These are phyloP conservation scores for Eucalyptus regnans DNA, from an alignment of 345 rosid genomes.

Conservation along the genomic window DNA sequence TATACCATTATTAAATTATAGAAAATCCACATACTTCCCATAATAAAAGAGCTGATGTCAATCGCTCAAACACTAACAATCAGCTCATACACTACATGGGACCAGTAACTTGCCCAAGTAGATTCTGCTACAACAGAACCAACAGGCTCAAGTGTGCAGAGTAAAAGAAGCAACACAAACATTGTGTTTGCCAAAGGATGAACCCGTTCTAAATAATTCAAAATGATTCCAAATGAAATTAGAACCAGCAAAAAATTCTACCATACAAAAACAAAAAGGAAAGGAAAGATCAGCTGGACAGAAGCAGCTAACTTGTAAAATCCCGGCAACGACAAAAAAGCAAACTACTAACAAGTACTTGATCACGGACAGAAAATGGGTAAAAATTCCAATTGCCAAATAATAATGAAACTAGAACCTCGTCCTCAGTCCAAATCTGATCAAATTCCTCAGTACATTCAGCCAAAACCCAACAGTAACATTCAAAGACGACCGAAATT, in stretches of 20 bases:
- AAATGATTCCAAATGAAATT: background rate
- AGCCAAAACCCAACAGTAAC: background rate
- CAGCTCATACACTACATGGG: background rate
- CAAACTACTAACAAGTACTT: background rate
- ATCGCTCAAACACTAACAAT: background rate
- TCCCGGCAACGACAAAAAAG: background rate
- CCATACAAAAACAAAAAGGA: background rate
- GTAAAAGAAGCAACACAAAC: background rate
- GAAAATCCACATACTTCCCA: background rate
- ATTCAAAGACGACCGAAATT: background rate
- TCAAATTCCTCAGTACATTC: background rate
- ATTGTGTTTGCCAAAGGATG: background rate
- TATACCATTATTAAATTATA: background rate
- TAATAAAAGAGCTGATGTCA: background rate
- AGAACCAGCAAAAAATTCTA: background rate
- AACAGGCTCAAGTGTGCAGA: background rate
- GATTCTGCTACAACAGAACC: background rate
- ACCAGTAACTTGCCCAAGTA: background rate
- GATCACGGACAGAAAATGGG: background rate
- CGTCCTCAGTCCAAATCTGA: background rate
- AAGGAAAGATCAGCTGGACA: background rate
- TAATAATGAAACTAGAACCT: background rate
- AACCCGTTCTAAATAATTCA: background rate
- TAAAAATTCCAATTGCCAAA: background rate
- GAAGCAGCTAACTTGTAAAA: background rate